A percentile compares a stretch with the other conserved stretches of the same genome.
Conservation (phyloP, 176 grass and related monocot species). For the Pharus latifolius region DNA sequence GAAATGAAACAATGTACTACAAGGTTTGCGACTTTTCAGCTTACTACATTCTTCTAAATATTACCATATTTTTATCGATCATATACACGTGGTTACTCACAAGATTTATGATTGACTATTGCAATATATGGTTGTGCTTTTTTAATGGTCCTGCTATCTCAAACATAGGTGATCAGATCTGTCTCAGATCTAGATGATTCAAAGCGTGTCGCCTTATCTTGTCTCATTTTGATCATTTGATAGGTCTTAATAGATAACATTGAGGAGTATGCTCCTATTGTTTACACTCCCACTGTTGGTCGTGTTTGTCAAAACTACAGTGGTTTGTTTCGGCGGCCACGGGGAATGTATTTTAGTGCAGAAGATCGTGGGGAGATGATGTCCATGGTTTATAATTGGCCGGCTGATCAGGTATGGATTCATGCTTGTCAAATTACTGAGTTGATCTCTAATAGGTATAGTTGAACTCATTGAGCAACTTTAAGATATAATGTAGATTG, state of each 20-base stretch:
- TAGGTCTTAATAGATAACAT: slow-evolving; percentile 94
- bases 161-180: not conserved
- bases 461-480: not conserved
- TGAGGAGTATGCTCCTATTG: slow-evolving; percentile 89
- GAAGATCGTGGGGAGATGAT: slow-evolving; percentile 93
- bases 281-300: slow-evolving; percentile 93
- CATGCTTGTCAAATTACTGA: slow-evolving; percentile 5
- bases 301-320: slow-evolving; percentile 98
- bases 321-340: slow-evolving; percentile 79
- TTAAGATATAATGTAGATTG: slow-evolving; percentile 6
- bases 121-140: not conserved
- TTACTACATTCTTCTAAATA: not conserved
- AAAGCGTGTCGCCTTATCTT: slow-evolving; percentile 19
- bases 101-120: not conserved
- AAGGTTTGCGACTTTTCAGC: slow-evolving; percentile 44
- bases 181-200: not conserved
- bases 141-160: not conserved
- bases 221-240: not conserved
- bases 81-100: not conserved
- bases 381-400: slow-evolving; percentile 99
- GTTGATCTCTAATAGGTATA: not conserved
- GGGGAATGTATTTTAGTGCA: slow-evolving; percentile 96
- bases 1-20: slow-evolving; percentile 99
- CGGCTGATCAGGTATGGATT: slow-evolving; percentile 70
- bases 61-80: slow-evolving; percentile 1